These are phyloP conservation scores for Macrocybe gigantea DNA, from an alignment of 768 basidiomycete species.

Conservation along the genomic window DNA sequence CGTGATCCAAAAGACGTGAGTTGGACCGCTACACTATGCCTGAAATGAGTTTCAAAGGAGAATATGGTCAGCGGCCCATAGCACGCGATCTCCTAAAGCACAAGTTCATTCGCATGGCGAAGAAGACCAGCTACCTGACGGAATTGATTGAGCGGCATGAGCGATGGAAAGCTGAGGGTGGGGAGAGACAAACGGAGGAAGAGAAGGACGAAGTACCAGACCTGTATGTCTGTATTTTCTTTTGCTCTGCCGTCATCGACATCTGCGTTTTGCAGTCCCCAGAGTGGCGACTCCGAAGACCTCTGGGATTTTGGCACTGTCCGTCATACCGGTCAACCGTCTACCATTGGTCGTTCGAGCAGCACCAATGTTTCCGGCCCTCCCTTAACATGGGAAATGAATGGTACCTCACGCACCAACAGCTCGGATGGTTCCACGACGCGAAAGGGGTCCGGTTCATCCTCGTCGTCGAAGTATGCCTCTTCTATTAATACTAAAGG, in stretches of 20 bases:
- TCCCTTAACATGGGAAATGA: slow-evolving; percentile 77
- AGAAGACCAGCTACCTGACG: slow-evolving; percentile 90
- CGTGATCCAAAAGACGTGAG: slow-evolving; percentile 88
- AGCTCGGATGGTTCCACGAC: slow-evolving; percentile 24
- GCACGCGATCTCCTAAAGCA: slow-evolving; percentile 96
- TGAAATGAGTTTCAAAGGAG: slow-evolving; percentile 9
- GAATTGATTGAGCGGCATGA: slow-evolving; percentile 95
- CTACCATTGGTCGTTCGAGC: slow-evolving; percentile 66
- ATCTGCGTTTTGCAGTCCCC: slow-evolving; percentile 30
- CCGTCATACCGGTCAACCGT: slow-evolving; percentile 56
- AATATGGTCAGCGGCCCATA: slow-evolving; percentile 65
- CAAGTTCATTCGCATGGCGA: slow-evolving; percentile 92
- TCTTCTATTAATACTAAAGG: slow-evolving; percentile 47
- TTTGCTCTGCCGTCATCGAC: slow-evolving; percentile 1
- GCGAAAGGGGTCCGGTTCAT: slow-evolving; percentile 19
- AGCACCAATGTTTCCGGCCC: slow-evolving; percentile 58
- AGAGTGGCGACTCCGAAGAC: slow-evolving; percentile 64
- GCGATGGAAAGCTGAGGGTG: slow-evolving; percentile 88
- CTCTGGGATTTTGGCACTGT: slow-evolving; percentile 99
- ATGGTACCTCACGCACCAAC: slow-evolving; percentile 45
- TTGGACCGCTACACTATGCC: slow-evolving; percentile 5
- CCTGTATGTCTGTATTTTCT: slow-evolving; percentile 37
- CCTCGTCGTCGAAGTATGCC: slow-evolving; percentile 30
- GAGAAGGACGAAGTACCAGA: slow-evolving; percentile 58
- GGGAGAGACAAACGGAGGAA: slow-evolving; percentile 68